Conservation (phyloP, 208 protist species). For the Acanthamoeba royreba region DNA sequence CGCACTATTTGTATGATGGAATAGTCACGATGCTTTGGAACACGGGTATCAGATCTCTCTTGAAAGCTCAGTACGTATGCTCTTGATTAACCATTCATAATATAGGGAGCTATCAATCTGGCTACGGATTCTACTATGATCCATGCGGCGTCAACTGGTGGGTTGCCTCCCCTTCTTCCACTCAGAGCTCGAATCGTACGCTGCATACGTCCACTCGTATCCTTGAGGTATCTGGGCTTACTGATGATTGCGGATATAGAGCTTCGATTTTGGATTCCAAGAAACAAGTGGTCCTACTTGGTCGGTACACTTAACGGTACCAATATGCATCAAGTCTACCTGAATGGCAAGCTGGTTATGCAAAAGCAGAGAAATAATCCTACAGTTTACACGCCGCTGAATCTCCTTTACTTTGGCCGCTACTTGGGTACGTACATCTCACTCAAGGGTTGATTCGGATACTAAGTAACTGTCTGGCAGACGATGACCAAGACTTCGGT, state of each 20-base stretch:
- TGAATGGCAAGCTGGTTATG: slow-evolving; percentile 28
- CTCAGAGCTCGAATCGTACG: not conserved
- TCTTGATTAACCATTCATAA: not conserved
- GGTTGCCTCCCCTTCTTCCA: not conserved
- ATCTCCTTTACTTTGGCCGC: not conserved
- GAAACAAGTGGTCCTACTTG: slow-evolving; percentile 24
- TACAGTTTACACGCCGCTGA: not conserved
- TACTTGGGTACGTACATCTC: not conserved
- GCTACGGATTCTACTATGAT: slow-evolving; percentile 18
- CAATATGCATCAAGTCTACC: not conserved
- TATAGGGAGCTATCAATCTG: not conserved
- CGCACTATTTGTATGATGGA: not conserved
- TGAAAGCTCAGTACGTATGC: not conserved
- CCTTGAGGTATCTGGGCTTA: not conserved
- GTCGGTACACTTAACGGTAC: not conserved
- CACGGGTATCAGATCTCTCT: not conserved
- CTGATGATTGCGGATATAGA: not conserved
- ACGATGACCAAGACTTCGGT: slow-evolving; percentile 34
- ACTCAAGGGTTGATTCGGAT: not conserved
- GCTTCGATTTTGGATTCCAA: not conserved
- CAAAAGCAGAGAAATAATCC: slow-evolving; percentile 9
- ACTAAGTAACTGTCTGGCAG: not conserved
- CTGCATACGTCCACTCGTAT: not conserved
- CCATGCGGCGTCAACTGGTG: slow-evolving; percentile 28
- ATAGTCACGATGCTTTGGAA: not conserved